Evolutionary conservation across 2,329 filamentous ascomycete genomes (phyloP), one percentile per base, ranked within the genome.

Genomic region (Fusarium sp.): DNA sequence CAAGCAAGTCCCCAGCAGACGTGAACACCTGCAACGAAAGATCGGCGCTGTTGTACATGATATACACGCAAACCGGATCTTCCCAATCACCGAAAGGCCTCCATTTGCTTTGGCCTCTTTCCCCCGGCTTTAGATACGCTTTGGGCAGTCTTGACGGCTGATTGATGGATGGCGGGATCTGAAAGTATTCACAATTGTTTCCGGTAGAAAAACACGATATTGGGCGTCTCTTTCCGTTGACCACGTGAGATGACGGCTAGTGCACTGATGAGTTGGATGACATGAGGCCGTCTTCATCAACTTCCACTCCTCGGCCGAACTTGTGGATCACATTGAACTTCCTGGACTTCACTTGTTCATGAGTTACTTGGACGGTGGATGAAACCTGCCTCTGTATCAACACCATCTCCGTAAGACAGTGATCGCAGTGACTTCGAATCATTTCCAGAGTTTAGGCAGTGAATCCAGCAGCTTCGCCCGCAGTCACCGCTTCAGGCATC

Each of bases 21-120:
- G 41, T 4, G 3, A 44, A 44, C 16, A 18, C n/a, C 10, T 4
- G n/a, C 10, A 23, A 2, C 15, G n/a, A 23, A 25, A 42, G 41
- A 42, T 25, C n/a, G 15, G 3, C n/a, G n/a, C 41, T 23, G 41
- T 18, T 23, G 0, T 42, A 42, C 41, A 25, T 42, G 41, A 42
- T 42, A 0, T 42, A 42, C 10, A 15, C 41, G 7, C n/a, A 42
- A 5, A 42, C 41, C 10, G n/a, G 41, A 4, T 42, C 23, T 12
- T 44, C 23, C n/a, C 41, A 44, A 4, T 44, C 41, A 10, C n/a
- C 16, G 16, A 15, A 44, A 25, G 41, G 41, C 16, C 16, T 25
- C 41, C 41, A 19, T 0, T 16, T 44, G 23, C 41, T 44, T 10
- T 44, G 3, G 0, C 41, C 41, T 0, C 3, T 12, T 3, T 0